phyloP scores from a whole-genome alignment of 306 rosid genomes.

The Pterocarpus macrocarpus region DNA sequence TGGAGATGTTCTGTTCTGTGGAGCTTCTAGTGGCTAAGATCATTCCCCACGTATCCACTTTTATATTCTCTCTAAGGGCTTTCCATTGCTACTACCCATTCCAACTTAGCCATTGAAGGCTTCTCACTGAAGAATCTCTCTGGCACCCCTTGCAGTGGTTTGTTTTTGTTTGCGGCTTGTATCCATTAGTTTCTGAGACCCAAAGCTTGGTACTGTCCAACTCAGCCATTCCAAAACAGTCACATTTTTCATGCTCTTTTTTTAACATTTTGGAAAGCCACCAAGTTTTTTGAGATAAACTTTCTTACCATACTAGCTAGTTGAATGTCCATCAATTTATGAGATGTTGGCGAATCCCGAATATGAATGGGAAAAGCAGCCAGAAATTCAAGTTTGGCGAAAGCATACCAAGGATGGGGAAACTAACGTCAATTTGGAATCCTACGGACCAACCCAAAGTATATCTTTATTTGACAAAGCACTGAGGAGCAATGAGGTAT shows the following conservation, averaged over 20 bases:
- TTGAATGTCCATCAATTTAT: constrained; percentile 94
- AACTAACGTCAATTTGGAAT: constrained; percentile 64
- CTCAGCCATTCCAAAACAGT: constrained; percentile 3
- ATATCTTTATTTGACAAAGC: constrained; percentile 77
- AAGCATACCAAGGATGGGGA: constrained; percentile 65
- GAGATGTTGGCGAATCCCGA: constrained; percentile 92
- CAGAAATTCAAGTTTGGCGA: constrained; percentile 87
- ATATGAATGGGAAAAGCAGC: constrained; percentile 76
- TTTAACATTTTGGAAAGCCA: constrained; percentile 43
- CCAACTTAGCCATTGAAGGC: constrained; percentile 37
- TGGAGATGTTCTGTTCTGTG: constrained; percentile 8
- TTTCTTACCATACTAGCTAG: constrained; percentile 63
- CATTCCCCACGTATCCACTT: background rate
- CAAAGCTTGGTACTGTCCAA: constrained; percentile 37
- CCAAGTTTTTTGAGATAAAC: constrained; percentile 39
- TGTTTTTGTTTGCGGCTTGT: constrained; percentile 14
- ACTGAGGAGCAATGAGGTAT: constrained; percentile 79
- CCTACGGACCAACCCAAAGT: constrained; percentile 67
- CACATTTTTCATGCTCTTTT: constrained; percentile 25
- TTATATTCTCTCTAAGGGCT: background rate
- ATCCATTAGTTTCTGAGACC: constrained; percentile 26
- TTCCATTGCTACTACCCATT: constrained; percentile 21
- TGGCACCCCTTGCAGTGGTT: constrained; percentile 1
- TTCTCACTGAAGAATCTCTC: constrained; percentile 6
- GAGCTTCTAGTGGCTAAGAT: constrained; percentile 25